phyloP scores from a whole-genome alignment of 2,329 filamentous ascomycete species.

The Arthrobotrys conoides region DNA sequence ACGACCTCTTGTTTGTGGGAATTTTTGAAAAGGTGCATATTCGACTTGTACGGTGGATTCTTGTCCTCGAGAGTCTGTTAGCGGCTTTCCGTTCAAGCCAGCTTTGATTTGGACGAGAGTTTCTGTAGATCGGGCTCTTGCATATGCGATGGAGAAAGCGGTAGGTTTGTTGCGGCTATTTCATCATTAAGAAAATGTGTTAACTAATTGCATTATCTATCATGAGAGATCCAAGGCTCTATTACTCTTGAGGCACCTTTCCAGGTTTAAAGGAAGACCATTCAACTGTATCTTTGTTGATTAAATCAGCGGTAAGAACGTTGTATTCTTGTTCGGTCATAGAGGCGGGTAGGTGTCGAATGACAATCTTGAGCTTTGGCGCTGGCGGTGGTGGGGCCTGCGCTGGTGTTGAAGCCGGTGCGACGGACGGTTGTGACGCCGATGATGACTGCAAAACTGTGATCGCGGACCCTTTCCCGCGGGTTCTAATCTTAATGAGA shows the following conservation, averaged over 20 bases:
- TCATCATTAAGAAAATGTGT: constrained; percentile 61
- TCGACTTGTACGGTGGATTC: constrained; percentile 76
- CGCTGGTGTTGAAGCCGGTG: constrained; percentile 25
- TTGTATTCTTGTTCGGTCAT: constrained; percentile 85
- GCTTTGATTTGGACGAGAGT: constrained; percentile 70
- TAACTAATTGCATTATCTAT: constrained; percentile 23
- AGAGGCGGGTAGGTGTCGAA: constrained; percentile 87
- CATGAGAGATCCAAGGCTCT: background rate
- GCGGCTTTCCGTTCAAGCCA: constrained; percentile 77
- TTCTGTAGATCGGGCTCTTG: constrained; percentile 82
- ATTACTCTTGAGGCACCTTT: constrained; percentile 86
- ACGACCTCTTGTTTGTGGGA: constrained; percentile 76
- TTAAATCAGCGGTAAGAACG: constrained; percentile 73
- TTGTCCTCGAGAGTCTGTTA: constrained; percentile 79
- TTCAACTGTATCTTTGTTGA: constrained; percentile 80
- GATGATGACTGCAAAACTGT: constrained; percentile 33
- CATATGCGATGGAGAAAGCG: constrained; percentile 82
- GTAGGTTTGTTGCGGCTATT: constrained; percentile 87
- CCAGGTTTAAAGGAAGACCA: constrained; percentile 81
- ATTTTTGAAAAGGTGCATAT: constrained; percentile 85
- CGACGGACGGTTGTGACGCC: constrained; percentile 5
- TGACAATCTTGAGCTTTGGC: constrained; percentile 79
- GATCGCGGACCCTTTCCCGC: constrained; percentile 47
- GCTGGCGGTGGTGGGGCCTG: constrained; percentile 39
- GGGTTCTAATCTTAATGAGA: constrained; percentile 54